phyloP scores from a whole-genome alignment of 495 filamentous ascomycete genomes.

The Chaetomium fimeti region DNA sequence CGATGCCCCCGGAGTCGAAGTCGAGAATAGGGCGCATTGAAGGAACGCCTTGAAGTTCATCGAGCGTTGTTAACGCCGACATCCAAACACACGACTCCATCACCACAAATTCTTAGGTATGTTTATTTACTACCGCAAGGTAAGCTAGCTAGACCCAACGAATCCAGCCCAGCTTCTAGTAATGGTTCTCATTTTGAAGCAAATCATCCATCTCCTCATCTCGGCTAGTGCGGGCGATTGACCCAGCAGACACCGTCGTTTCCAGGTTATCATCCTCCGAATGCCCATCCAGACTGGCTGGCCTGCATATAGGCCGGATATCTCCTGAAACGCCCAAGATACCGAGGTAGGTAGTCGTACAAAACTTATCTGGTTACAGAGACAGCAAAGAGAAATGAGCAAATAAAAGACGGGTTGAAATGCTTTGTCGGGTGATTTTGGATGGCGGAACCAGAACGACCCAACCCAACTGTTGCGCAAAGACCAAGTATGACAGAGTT shows the following conservation, averaged over 20 bases:
- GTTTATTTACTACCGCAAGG: constrained; percentile 7
- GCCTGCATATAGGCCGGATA: not conserved
- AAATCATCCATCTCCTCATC: not conserved
- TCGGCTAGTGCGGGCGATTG: not conserved
- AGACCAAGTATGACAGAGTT: not conserved
- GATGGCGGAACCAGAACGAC: not conserved
- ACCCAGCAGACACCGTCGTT: not conserved
- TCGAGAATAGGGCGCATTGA: too few species aligned
- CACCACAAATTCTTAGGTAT: not conserved
- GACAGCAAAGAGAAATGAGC: constrained; percentile 4
- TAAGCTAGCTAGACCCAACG: not conserved
- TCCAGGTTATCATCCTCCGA: not conserved
- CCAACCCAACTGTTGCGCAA: not conserved
- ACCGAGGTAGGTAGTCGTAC: constrained; percentile 7
- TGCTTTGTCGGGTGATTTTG: not conserved
- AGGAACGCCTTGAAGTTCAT: too few species aligned
- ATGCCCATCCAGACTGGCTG: constrained; percentile 7
- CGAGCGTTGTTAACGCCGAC: not conserved
- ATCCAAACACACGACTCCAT: not conserved
- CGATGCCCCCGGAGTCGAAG: too few species aligned
- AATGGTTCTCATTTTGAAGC: not conserved
- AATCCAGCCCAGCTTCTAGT: not conserved
- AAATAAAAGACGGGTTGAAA: not conserved
- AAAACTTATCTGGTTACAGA: not conserved
- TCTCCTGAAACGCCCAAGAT: constrained; percentile 11